Percentiles rank a stretch among this genome's conserved stretches.
phyloP scores from a whole-genome alignment of 2,329 filamentous ascomycete species.

The Fusarium proliferatum region DNA sequence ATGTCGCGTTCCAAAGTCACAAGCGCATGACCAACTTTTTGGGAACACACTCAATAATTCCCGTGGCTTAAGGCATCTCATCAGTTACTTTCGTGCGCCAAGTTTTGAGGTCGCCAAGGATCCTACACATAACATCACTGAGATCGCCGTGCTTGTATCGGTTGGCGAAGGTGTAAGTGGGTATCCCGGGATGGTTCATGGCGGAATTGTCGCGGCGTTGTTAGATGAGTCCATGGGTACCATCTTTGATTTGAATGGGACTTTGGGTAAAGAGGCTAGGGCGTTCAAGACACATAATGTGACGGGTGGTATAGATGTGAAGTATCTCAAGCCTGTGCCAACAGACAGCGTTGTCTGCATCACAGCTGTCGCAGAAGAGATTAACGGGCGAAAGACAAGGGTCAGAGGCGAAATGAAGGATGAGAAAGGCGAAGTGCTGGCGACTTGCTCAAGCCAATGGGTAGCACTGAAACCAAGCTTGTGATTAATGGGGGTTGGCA shows the following conservation, averaged over 20 bases:
- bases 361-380: slow-evolving; percentile 47
- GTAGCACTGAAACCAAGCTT: slow-evolving; percentile 48
- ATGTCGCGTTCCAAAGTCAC: slow-evolving; percentile 47
- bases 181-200: slow-evolving; percentile 50
- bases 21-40: slow-evolving; percentile 50
- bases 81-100: slow-evolving; percentile 49
- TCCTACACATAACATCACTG: slow-evolving; percentile 42
- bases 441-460: slow-evolving; percentile 49
- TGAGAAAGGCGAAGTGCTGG: slow-evolving; percentile 46
- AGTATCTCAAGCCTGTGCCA: slow-evolving; percentile 49
- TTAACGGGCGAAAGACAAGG: slow-evolving; percentile 50
- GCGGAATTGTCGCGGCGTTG: slow-evolving; percentile 51
- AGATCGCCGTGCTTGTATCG: slow-evolving; percentile 47
- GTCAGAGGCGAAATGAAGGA: slow-evolving; percentile 48
- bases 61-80: slow-evolving; percentile 48
- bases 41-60: slow-evolving; percentile 46
- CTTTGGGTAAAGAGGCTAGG: slow-evolving; percentile 46
- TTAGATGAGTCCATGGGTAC: slow-evolving; percentile 53
- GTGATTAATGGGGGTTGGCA: slow-evolving; percentile 15
- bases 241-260: slow-evolving; percentile 51
- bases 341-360: slow-evolving; percentile 47
- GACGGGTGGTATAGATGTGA: slow-evolving; percentile 51
- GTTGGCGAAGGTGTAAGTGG: slow-evolving; percentile 51
- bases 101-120: slow-evolving; percentile 42
- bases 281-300: slow-evolving; percentile 47